A percentile compares a stretch with the other conserved stretches of the same genome.
Evolutionary conservation across 2,329 filamentous ascomycete genomes (phyloP).

Genomic region (Monosporascus sp.): DNA sequence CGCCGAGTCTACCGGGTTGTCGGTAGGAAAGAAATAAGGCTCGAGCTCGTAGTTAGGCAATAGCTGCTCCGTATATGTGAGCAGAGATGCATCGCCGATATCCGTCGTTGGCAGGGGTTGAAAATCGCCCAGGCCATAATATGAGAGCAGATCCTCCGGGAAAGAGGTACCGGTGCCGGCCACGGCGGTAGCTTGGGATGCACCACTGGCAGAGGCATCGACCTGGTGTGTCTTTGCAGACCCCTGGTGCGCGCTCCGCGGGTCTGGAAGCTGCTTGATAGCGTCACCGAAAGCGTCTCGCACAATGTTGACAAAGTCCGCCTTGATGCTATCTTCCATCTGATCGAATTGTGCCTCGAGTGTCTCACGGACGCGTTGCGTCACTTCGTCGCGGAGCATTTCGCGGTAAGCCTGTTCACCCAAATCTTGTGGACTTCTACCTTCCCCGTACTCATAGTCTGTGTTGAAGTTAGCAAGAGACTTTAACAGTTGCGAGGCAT

Average conservation of each 20-base stretch:
- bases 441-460: background rate
- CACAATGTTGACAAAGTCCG: background rate
- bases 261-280: background rate
- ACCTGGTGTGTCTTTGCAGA: too few species aligned
- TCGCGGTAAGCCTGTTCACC: background rate
- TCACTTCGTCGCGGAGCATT: background rate
- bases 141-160: too few species aligned
- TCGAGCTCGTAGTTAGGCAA: too few species aligned
- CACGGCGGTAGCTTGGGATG: too few species aligned
- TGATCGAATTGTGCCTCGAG: background rate
- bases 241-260: too few species aligned
- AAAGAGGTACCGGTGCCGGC: too few species aligned
- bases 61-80: too few species aligned
- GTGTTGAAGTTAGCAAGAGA: background rate
- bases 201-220: too few species aligned
- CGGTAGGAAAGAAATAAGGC: background rate
- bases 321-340: background rate
- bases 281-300: background rate
- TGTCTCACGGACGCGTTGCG: background rate
- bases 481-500: too few species aligned
- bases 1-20: background rate
- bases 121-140: too few species aligned
- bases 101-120: too few species aligned
- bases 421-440: background rate
- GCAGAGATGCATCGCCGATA: too few species aligned